These are phyloP conservation scores for Neonectria ditissima DNA, from an alignment of 2,329 filamentous ascomycete genomes.

Conservation along the genomic window DNA sequence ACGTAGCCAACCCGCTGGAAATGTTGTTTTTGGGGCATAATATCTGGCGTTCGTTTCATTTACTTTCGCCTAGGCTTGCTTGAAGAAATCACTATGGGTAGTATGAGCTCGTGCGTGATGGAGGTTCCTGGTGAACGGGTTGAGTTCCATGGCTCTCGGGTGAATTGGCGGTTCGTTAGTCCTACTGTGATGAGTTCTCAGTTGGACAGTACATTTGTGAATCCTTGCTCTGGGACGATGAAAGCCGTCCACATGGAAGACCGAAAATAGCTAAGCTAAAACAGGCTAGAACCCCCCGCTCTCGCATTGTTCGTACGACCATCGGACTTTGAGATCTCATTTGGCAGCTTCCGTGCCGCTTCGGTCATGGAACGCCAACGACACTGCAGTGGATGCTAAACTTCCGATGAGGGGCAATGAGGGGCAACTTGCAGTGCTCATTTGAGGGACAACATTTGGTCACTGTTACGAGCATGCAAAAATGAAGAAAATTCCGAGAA, in stretches of 20 bases:
- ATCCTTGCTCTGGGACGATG: neutral
- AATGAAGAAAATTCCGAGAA: too few species aligned
- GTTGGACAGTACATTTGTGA: neutral
- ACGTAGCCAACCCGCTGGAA: neutral
- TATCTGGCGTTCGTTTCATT: too few species aligned
- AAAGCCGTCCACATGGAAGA: neutral
- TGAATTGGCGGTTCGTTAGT: neutral
- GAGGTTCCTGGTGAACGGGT: neutral
- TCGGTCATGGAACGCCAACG: conserved; percentile 10
- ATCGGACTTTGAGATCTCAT: conserved; percentile 42
- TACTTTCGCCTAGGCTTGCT: neutral
- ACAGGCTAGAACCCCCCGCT: conserved; percentile 31
- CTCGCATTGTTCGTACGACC: conserved; percentile 44
- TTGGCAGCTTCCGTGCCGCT: conserved; percentile 30
- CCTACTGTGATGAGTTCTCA: too few species aligned
- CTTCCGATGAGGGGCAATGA: conserved; percentile 17
- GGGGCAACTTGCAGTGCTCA: conserved; percentile 2
- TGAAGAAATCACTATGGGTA: neutral
- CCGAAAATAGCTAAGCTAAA: conserved; percentile 23
- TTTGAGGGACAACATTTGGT: neutral
- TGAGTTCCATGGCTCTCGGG: neutral
- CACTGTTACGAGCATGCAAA: too few species aligned
- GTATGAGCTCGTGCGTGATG: neutral
- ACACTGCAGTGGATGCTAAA: conserved; percentile 3
- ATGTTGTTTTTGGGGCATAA: too few species aligned